Evolutionary conservation across 495 filamentous ascomycete species (phyloP).

Genomic region (Xylaria sp.): DNA sequence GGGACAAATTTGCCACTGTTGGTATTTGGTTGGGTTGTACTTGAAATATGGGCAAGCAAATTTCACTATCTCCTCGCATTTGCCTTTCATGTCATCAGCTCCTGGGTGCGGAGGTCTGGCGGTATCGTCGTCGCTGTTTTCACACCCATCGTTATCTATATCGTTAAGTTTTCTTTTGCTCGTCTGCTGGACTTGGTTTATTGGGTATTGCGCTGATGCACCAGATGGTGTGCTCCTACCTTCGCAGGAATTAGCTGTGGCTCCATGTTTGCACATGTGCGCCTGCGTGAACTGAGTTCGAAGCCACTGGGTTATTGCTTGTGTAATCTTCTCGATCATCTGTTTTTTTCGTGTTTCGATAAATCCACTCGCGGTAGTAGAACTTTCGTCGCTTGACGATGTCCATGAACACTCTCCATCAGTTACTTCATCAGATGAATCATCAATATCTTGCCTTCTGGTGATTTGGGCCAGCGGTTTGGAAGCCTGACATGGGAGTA

Average conservation of each 20-base stretch:
- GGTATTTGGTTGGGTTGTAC: conserved; percentile 41
- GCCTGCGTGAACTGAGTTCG: neutral
- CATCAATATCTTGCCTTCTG: neutral
- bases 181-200: neutral
- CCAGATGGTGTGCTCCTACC: neutral
- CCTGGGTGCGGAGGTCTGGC: neutral
- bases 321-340: neutral
- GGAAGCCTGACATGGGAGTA: no score
- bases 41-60: conserved; percentile 47
- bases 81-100: neutral
- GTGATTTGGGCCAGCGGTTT: no score
- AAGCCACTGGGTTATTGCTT: neutral
- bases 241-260: neutral
- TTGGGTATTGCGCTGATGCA: neutral
- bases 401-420: neutral
- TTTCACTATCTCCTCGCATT: conserved; percentile 27
- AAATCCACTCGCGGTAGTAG: neutral
- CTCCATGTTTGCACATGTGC: neutral
- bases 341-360: neutral
- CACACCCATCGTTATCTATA: neutral
- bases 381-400: conserved; percentile 12
- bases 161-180: neutral
- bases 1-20: conserved; percentile 37
- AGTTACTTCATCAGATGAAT: neutral
- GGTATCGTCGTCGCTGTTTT: neutral